These are phyloP conservation scores for Teunomyces stri DNA, from an alignment of 805 yeast species.

Conservation along the genomic window DNA sequence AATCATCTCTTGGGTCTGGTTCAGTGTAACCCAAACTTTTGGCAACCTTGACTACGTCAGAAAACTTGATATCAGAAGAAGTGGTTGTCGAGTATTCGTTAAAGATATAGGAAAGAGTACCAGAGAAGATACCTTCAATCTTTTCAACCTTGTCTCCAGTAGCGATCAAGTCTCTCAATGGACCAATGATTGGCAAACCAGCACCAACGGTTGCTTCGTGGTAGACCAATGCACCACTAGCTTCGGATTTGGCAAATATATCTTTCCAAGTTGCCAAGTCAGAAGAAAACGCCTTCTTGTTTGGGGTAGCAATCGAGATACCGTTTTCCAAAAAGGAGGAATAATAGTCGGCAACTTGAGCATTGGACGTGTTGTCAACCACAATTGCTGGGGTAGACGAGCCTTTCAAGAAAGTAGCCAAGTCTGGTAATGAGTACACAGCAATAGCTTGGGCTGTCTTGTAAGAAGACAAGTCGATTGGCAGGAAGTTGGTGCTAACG, in stretches of 20 bases:
- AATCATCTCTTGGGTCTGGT: conserved; percentile 99
- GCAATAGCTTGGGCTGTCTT: conserved; percentile 46
- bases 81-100: conserved; percentile 82
- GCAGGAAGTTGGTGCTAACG: conserved; percentile 64
- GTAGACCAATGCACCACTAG: conserved; percentile 71
- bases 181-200: conserved; percentile 89
- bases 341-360: conserved; percentile 70
- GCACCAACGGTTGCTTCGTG: conserved; percentile 99
- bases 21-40: conserved; percentile 93
- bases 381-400: conserved; percentile 77
- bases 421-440: conserved; percentile 53
- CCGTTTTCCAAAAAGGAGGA: conserved; percentile 72
- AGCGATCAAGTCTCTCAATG: conserved; percentile 80
- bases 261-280: conserved; percentile 72
- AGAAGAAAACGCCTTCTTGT: conserved; percentile 93
- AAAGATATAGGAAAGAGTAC: conserved; percentile 92
- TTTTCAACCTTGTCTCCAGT: conserved; percentile 92
- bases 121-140: conserved; percentile 95
- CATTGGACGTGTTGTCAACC: conserved; percentile 93
- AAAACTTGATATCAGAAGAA: conserved; percentile 63
- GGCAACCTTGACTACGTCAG: conserved; percentile 86
- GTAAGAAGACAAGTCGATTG: conserved; percentile 66
- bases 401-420: conserved; percentile 59
- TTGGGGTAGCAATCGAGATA: conserved; percentile 95
- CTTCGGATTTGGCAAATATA: conserved; percentile 56